Evolutionary conservation across 2,329 filamentous ascomycete genomes (phyloP).

Genomic region (Exophiala oligosperma): DNA sequence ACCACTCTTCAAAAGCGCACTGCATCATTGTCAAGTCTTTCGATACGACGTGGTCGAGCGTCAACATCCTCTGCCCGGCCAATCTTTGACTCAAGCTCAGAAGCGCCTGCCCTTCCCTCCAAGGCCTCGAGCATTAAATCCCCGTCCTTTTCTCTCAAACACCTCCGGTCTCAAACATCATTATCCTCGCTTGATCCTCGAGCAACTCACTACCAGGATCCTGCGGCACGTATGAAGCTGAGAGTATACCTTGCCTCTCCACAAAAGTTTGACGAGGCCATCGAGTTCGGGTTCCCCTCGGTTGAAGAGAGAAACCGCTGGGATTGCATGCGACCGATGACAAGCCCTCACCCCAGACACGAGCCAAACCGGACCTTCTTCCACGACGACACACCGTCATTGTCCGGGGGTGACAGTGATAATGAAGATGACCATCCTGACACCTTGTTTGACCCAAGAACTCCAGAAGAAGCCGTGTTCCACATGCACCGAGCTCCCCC

Average conservation of each 20-base stretch:
- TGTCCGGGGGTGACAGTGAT: slow-evolving; percentile 41
- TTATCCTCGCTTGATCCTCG: slow-evolving; percentile 64
- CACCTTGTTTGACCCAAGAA: slow-evolving; percentile 29
- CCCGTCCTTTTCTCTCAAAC: slow-evolving; percentile 37
- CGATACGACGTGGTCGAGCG: slow-evolving; percentile 59
- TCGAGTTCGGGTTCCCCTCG: slow-evolving; percentile 85
- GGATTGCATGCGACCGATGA: slow-evolving; percentile 24
- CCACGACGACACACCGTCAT: slow-evolving; percentile 47
- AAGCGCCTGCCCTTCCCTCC: slow-evolving; percentile 32
- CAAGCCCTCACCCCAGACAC: slow-evolving; percentile 41
- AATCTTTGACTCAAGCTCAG: slow-evolving; percentile 49
- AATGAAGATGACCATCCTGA: slow-evolving; percentile 25
- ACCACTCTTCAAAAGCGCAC: slow-evolving; percentile 65
- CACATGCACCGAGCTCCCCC: slow-evolving; percentile 18
- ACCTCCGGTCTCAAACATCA: slow-evolving; percentile 39
- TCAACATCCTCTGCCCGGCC: slow-evolving; percentile 44
- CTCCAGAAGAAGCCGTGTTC: slow-evolving; percentile 29
- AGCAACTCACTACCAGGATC: slow-evolving; percentile 85
- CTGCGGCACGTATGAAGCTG: slow-evolving; percentile 81
- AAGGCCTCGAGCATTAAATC: slow-evolving; percentile 29
- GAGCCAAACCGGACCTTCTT: slow-evolving; percentile 54
- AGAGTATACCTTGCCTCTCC: slow-evolving; percentile 83
- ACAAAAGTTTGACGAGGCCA: slow-evolving; percentile 92
- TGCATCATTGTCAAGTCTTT: slow-evolving; percentile 68
- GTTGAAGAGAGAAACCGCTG: slow-evolving; percentile 32